Percentiles rank a stretch among this genome's conserved stretches.
These are phyloP conservation scores for Chlamydomonas urium DNA, from an alignment of 139 green algal genomes.

Conservation along the genomic window DNA sequence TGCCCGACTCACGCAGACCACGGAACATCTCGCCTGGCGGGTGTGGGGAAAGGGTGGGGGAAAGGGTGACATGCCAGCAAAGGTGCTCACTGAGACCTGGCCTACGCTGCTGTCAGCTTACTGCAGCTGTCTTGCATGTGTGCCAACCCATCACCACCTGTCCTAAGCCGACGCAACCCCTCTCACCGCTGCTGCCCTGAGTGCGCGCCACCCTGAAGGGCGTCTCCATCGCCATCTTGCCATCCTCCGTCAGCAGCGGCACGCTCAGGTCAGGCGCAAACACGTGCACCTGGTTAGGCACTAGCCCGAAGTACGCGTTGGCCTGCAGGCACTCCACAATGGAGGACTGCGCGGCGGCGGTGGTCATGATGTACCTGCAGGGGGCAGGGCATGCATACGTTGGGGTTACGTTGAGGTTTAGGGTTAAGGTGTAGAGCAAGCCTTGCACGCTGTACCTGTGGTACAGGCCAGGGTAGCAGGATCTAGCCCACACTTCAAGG, in stretches of 20 bases:
- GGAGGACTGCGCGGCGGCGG: background rate
- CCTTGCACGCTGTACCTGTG: too few species aligned
- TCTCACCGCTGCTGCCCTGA: slow-evolving; percentile 22
- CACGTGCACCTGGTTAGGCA: slow-evolving; percentile 12
- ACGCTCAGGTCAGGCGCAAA: background rate
- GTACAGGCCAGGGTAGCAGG: too few species aligned
- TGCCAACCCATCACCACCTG: too few species aligned
- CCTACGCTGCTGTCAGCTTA: too few species aligned
- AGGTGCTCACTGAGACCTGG: background rate
- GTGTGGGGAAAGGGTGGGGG: background rate
- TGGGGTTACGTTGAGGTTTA: background rate
- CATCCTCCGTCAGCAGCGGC: slow-evolving; percentile 13
- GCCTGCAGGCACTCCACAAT: slow-evolving; percentile 16
- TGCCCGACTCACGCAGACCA: slow-evolving; percentile 18
- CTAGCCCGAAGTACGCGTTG: slow-evolving; percentile 30
- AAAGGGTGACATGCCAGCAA: background rate
- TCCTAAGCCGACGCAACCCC: too few species aligned
- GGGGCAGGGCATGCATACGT: background rate
- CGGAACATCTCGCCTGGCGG: slow-evolving; percentile 29
- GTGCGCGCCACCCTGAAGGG: slow-evolving; percentile 6
- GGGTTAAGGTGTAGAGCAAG: too few species aligned
- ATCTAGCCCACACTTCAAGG: too few species aligned
- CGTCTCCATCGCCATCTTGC: slow-evolving; percentile 30
- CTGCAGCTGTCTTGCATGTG: too few species aligned
- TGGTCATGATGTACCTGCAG: slow-evolving; percentile 17